Evolutionary conservation across 2,329 filamentous ascomycete species (phyloP), one percentile per base, ranked within the genome.

Genomic region (Pestalotiopsis sp.): DNA sequence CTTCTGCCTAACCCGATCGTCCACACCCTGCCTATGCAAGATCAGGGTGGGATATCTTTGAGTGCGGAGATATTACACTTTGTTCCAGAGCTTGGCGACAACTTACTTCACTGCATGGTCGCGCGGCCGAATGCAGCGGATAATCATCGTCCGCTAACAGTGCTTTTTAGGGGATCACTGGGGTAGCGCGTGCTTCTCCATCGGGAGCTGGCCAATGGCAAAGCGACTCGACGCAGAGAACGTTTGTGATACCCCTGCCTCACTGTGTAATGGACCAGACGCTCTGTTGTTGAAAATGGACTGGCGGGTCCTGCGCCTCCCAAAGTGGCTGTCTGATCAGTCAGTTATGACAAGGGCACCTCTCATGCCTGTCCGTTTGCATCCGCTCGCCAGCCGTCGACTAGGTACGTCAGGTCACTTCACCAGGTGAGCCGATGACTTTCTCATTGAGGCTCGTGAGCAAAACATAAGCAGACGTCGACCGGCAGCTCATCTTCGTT

Each of bases 1-100:
- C 59, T 61, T 61, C 59, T 61, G 59, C 59, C 14, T 39, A 61
- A 61, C 31, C 25, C 27, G 59, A 61, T 61, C 31, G 45, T n/a
- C 45, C 45, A 52, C 45, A 52, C 45, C 45, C 17, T 31, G 31
- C 7, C 31, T 31, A 31, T 31, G 31, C 45, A 52, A n/a, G 45
- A n/a, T n/a, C 45, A 52, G 45, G 17, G 20, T 52, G 17, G 45
- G 45, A 52, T n/a, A 52, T 52, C 45, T 17, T 23, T 52, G 31
- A 31, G 31, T 52, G 45, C 45, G 45, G 45, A n/a, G 45, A 52
- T 52, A n/a, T 52, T 52, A 52, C 45, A 52, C 17, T 52, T 52
- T 52, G 45, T 17, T 52, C 20, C 17, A n/a, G 20, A 20, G 45
- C 45, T 17, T 52, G 45, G 20, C 45, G 45, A 52, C 17, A n/a